Base-by-base conservation (phyloP, 768 basidiomycete species). In the Ramaria rubella region DNA sequence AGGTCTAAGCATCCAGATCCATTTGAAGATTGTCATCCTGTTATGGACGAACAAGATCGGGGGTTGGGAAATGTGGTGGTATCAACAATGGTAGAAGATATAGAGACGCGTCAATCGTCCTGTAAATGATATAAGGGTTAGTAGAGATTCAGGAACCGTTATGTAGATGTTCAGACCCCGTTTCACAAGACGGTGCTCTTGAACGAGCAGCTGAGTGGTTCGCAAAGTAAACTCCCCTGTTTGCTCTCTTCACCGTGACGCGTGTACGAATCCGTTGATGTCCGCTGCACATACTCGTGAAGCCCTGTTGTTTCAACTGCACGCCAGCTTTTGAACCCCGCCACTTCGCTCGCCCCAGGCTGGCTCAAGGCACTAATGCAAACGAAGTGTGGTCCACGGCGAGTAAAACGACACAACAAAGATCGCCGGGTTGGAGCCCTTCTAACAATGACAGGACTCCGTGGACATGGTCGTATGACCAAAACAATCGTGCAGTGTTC, bases 241-340 rank as follows among this genome's bases (percentile, higher is more conserved):
- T 31, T 36, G 49, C 34, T 51, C 49, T 33, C 49, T 17, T 51
- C 14, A 51, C 29, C 49, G n/a, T n/a, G 11, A 51, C 24, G 49
- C 17, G 21, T 12, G 36, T 12, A 38, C 23, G 40, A 42, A n/a
- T 17, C 40, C 40, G n/a, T 17, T 9, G n/a, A 17, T 2, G 17
- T 3, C 29, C 29, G 4, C 8, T 19, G 14, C 12, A 19, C 23
- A 24, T 23, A 26, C 24, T 17, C n/a, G 15, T 5, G 24, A 51
- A 17, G 6, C 49, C 49, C n/a, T 9, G 31, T 33, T 17, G 19
- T 51, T 51, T 51, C 30, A 14, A 5, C 31, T 51, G 49, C 49
- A 33, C 31, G 21, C 29, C 30, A 17, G 49, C 49, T 51, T 34
- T 24, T 51, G 49, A 30, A 51, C 49, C 27, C 49, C 49, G 5